These are phyloP conservation scores for Talaromyces piceae DNA, from an alignment of 2,329 filamentous ascomycete genomes.

Conservation along the genomic window DNA sequence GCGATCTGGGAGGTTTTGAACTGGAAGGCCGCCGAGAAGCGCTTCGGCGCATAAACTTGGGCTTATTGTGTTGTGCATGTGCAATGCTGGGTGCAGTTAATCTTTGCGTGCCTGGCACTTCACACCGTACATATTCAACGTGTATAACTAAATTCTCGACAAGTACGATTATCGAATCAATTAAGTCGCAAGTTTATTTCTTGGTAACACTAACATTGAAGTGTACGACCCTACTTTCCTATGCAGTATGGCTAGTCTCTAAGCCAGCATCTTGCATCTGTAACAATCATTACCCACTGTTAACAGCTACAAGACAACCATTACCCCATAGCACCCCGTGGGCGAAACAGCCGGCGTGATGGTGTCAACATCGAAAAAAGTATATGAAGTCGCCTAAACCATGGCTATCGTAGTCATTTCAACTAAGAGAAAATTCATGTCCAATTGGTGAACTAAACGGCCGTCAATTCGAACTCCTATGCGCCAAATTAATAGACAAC, in stretches of 20 bases:
- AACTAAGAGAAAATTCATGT: too few relatives aligned
- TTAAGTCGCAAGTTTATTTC: not conserved
- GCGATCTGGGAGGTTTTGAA: constrained; percentile 94
- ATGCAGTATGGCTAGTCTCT: not conserved
- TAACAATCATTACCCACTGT: not conserved
- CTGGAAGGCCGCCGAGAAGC: constrained; percentile 82
- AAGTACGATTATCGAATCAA: not conserved
- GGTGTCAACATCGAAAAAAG: too few relatives aligned
- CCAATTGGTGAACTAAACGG: not conserved
- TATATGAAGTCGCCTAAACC: too few relatives aligned
- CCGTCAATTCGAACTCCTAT: not conserved
- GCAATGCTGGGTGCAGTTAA: not conserved
- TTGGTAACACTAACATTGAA: not conserved
- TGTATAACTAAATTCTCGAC: not conserved
- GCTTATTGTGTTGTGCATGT: not conserved
- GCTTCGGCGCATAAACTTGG: constrained; percentile 43
- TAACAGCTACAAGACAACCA: not conserved
- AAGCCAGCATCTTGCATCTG: not conserved
- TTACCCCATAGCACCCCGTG: too few relatives aligned
- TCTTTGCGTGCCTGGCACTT: not conserved
- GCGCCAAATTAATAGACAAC: not conserved
- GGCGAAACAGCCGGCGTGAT: too few relatives aligned
- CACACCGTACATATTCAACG: not conserved
- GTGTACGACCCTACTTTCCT: too few relatives aligned
- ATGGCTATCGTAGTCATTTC: too few relatives aligned